Evolutionary conservation across 352 stramenopile genomes (phyloP).

Genomic region (Pythium rishiriense): DNA sequence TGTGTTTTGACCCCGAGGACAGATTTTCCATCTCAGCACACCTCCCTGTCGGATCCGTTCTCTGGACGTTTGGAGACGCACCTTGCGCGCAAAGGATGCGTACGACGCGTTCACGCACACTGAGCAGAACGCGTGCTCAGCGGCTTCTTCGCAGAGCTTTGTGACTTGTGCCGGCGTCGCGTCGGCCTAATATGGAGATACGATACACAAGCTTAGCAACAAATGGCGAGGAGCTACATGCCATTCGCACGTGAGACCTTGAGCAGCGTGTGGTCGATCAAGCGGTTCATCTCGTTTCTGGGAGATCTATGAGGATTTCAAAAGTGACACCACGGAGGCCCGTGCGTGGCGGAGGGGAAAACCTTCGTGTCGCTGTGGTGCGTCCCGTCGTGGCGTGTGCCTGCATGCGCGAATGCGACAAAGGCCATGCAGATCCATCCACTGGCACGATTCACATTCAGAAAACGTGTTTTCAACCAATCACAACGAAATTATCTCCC

Average conservation of each 20-base stretch:
- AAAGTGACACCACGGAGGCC: neutral
- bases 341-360: neutral
- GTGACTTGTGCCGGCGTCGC: constrained; percentile 63
- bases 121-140: constrained; percentile 65
- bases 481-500: neutral
- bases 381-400: neutral
- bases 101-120: constrained; percentile 86
- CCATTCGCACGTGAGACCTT: constrained; percentile 38
- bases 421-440: constrained; percentile 2
- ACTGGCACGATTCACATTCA: constrained; percentile 35
- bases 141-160: constrained; percentile 69
- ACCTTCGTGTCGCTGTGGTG: neutral
- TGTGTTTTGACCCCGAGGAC: neutral
- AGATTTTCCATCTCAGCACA: too few species aligned
- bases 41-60: too few species aligned
- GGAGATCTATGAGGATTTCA: neutral
- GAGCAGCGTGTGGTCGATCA: constrained; percentile 83
- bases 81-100: constrained; percentile 58
- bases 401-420: constrained; percentile 4
- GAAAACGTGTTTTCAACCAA: constrained; percentile 22
- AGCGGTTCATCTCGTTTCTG: constrained; percentile 44
- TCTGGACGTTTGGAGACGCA: constrained; percentile 7
- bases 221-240: neutral
- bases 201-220: constrained; percentile 1
- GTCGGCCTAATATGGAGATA: constrained; percentile 49